These are phyloP conservation scores for Sphagnum fallax DNA, from an alignment of 228 moss, liverwort and hornwort genomes.

Conservation along the genomic window DNA sequence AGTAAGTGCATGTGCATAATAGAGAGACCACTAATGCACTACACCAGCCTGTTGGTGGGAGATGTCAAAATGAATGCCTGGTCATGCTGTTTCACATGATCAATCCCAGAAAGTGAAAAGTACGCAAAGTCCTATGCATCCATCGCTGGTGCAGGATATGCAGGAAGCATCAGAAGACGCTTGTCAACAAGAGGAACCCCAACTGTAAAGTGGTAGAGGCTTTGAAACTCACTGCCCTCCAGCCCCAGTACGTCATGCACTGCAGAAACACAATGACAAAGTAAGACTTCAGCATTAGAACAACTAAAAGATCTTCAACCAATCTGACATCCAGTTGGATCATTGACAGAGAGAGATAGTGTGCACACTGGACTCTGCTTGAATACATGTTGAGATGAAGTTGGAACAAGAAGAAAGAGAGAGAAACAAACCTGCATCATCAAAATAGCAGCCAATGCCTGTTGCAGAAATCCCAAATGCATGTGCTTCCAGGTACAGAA, in stretches of 20 bases:
- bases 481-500: slow-evolving; percentile 78
- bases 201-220: slow-evolving; percentile 80
- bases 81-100: too few species aligned
- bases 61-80: too few species aligned
- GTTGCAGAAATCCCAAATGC: slow-evolving; percentile 84
- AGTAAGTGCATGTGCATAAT: too few species aligned
- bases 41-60: too few species aligned
- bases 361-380: too few species aligned
- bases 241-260: slow-evolving; percentile 71
- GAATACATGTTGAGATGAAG: too few species aligned
- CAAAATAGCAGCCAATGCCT: slow-evolving; percentile 85
- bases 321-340: too few species aligned
- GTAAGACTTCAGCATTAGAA: too few species aligned
- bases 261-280: slow-evolving; percentile 8
- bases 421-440: slow-evolving; percentile 51
- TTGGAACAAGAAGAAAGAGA: background rate
- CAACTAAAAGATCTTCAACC: too few species aligned
- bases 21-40: too few species aligned
- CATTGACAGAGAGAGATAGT: too few species aligned
- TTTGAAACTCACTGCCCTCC: slow-evolving; percentile 52
- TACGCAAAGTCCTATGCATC: background rate
- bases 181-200: slow-evolving; percentile 65
- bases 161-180: slow-evolving; percentile 59
- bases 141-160: slow-evolving; percentile 59
- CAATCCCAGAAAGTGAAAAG: too few species aligned